phyloP scores from a whole-genome alignment of 2,329 filamentous ascomycete species.

The Colletotrichum sp. region DNA sequence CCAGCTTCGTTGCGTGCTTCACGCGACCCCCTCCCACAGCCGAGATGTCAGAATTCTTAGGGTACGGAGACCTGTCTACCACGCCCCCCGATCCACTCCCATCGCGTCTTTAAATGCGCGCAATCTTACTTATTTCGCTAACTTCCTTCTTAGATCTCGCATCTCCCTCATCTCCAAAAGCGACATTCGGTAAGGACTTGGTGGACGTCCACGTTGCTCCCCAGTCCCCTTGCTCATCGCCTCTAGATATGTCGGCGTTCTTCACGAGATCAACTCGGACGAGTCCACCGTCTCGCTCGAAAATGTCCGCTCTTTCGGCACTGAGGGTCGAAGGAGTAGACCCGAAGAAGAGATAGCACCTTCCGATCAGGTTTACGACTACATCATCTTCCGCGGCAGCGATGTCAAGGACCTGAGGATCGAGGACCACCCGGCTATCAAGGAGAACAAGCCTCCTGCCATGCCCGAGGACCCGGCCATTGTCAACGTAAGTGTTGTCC shows the following conservation, averaged over 20 bases:
- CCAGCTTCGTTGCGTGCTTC: constrained; percentile 39
- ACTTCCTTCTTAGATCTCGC: constrained; percentile 66
- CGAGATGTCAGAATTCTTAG: constrained; percentile 65
- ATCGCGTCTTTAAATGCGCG: constrained; percentile 21
- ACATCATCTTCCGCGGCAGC: constrained; percentile 97
- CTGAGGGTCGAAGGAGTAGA: constrained; percentile 83
- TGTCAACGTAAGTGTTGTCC: constrained; percentile 80
- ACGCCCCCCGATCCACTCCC: constrained; percentile 29
- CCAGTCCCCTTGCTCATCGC: constrained; percentile 11
- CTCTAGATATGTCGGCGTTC: constrained; percentile 86
- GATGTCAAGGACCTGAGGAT: constrained; percentile 98
- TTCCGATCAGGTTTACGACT: constrained; percentile 92
- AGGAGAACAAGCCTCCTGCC: constrained; percentile 75
- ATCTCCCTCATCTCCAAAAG: constrained; percentile 98
- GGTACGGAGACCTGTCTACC: constrained; percentile 44
- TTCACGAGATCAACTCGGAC: constrained; percentile 98
- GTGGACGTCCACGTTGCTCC: constrained; percentile 18
- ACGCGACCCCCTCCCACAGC: constrained; percentile 37
- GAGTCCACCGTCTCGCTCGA: constrained; percentile 96
- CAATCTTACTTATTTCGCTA: constrained; percentile 7
- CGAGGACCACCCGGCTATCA: constrained; percentile 77
- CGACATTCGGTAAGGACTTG: constrained; percentile 81
- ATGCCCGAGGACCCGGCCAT: constrained; percentile 96
- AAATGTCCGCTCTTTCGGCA: constrained; percentile 93
- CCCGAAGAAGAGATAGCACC: constrained; percentile 82